phyloP scores from a whole-genome alignment of 345 rosid genomes.

The Aethionema arabicum region DNA sequence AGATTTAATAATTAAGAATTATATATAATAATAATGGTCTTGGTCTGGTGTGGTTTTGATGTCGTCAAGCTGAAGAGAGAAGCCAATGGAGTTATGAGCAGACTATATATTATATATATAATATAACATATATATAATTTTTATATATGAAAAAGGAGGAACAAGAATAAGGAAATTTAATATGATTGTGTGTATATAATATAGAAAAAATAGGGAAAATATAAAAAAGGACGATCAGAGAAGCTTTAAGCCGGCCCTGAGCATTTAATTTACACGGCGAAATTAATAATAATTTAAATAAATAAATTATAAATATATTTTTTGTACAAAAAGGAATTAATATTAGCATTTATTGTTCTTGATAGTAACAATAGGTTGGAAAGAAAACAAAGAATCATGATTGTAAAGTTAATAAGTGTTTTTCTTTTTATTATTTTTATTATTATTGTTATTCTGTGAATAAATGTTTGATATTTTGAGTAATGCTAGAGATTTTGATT shows the following conservation, averaged over 20 bases:
- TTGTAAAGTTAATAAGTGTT: constrained; percentile 13
- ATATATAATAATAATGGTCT: constrained; percentile 34
- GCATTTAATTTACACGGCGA: constrained; percentile 38
- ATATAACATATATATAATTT: neutral
- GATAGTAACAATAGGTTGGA: constrained; percentile 32
- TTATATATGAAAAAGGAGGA: neutral
- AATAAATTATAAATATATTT: constrained; percentile 15
- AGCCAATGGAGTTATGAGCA: constrained; percentile 15
- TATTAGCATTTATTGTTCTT: constrained; percentile 28
- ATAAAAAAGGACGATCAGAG: constrained; percentile 48
- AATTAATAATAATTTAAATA: constrained; percentile 25
- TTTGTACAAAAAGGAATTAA: neutral
- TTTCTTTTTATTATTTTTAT: too few relatives aligned
- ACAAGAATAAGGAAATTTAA: constrained; percentile 24
- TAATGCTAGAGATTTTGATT: too few relatives aligned
- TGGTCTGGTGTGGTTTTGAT: constrained; percentile 39
- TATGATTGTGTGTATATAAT: constrained; percentile 27
- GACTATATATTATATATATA: constrained; percentile 18
- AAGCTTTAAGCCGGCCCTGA: constrained; percentile 57
- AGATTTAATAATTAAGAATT: neutral
- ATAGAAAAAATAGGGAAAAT: constrained; percentile 22
- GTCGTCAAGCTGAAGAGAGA: constrained; percentile 33
- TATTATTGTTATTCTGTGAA: neutral
- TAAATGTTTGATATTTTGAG: neutral
- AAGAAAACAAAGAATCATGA: constrained; percentile 19